Evolutionary conservation across 2,329 filamentous ascomycete genomes (phyloP).

Genomic region (Beauveria pseudobassiana): DNA sequence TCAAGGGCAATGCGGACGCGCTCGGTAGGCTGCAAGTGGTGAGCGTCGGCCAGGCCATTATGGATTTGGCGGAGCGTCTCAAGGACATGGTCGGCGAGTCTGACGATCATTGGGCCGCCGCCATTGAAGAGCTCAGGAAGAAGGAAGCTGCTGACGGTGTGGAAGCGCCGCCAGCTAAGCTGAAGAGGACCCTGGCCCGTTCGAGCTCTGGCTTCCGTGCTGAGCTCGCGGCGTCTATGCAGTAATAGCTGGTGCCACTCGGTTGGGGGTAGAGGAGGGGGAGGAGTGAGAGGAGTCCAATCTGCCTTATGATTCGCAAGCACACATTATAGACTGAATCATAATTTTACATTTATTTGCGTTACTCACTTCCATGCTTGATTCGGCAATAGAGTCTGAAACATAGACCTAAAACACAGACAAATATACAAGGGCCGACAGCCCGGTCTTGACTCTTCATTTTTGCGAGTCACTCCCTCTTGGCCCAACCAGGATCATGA

Average conservation of each 20-base stretch:
- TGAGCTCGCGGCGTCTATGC: background rate
- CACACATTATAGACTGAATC: background rate
- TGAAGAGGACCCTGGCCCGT: background rate
- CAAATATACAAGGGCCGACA: too few relatives aligned
- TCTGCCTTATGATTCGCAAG: background rate
- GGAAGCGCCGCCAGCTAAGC: background rate
- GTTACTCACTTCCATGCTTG: too few relatives aligned
- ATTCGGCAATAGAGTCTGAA: too few relatives aligned
- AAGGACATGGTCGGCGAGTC: background rate
- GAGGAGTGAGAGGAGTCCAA: background rate
- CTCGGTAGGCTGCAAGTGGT: background rate
- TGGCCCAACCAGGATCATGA: too few relatives aligned
- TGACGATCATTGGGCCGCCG: background rate
- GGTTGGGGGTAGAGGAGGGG: too few relatives aligned
- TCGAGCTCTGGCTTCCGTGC: background rate
- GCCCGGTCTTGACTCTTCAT: too few relatives aligned
- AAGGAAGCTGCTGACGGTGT: background rate
- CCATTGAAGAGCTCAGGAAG: background rate
- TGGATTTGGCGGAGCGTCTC: background rate
- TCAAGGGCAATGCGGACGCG: background rate
- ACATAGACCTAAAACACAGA: too few relatives aligned
- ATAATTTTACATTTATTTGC: background rate
- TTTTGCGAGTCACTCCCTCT: too few relatives aligned
- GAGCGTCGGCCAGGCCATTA: background rate
- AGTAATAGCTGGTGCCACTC: background rate